A percentile compares a stretch with the other conserved stretches of the same genome.
These are phyloP conservation scores for Artemisia argyi DNA, from an alignment of 129 eudicot genomes.

Conservation along the genomic window DNA sequence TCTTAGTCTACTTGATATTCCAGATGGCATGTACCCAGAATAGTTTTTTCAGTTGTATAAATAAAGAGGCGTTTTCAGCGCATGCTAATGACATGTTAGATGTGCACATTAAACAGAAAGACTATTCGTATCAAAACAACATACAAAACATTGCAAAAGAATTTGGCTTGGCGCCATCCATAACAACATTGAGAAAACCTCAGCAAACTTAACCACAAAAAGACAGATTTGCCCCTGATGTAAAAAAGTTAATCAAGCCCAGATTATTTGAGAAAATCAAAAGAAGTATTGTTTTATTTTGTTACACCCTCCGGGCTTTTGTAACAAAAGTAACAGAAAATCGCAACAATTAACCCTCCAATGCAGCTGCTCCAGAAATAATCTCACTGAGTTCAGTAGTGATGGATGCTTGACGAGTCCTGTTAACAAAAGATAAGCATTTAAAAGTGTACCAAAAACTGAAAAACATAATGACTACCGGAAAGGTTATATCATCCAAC, in stretches of 20 bases:
- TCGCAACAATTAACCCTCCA: constrained; percentile 57
- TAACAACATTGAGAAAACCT: constrained; percentile 26
- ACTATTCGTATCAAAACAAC: constrained; percentile 19
- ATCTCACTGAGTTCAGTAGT: constrained; percentile 91
- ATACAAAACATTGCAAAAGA: constrained; percentile 28
- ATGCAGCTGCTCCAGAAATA: constrained; percentile 97
- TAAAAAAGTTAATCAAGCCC: constrained; percentile 18
- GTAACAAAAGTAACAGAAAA: constrained; percentile 13
- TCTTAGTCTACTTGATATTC: too few species aligned
- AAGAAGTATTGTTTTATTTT: constrained; percentile 43
- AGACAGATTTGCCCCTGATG: constrained; percentile 26
- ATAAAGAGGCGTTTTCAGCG: neutral
- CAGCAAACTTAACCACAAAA: constrained; percentile 17
- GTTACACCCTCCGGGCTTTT: constrained; percentile 38
- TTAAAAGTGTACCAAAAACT: neutral
- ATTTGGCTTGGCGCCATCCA: constrained; percentile 14
- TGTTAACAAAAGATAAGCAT: constrained; percentile 27
- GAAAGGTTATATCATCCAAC: neutral
- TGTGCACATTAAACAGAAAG: neutral
- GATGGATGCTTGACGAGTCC: constrained; percentile 99
- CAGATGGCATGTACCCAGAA: neutral
- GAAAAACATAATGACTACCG: too few species aligned
- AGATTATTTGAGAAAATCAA: constrained; percentile 25
- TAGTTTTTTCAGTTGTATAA: neutral
- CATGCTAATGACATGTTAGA: neutral